Base-by-base conservation (phyloP, 345 rosid genomes). In the Euphorbia peplus region DNA sequence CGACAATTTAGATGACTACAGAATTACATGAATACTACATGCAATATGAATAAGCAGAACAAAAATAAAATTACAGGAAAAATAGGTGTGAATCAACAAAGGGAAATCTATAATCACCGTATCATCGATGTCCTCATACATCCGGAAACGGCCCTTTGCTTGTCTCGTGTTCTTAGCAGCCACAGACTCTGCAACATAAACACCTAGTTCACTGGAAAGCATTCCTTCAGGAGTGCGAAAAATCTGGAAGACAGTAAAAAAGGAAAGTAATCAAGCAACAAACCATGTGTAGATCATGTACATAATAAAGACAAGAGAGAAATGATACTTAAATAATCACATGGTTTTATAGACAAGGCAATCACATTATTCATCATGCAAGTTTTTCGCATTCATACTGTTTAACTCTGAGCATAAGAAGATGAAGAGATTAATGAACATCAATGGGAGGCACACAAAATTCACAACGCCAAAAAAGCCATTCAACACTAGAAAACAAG, bases 181-280 rank as follows among this genome's bases (percentile, higher is more conserved):
- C 76, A 86, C 75, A 64, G 91, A 75, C 66, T 91, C 92, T 48
- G 97, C 87, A 79, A 95, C 83, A 84, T 91, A 95, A 55, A 95
- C 78, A 70, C 96, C 97, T 83, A 72, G 88, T 79, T 95, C 99
- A 72, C 77, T 88, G 50, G 89, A 88, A 68, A 95, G 96, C 79
- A 84, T 84, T 72, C 97, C 97, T 73, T 88, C 99, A 67, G 99
- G 96, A 48, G 97, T 91, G 58, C 58, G 82, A 66, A 89, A 95
- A 75, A 95, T 85, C 97, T 95, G 80, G 63, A 67, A 72, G 52
- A 79, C 32, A 73, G 55, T 6, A 15, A 67, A 30, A 37, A 44
- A 54, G 51, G 44, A 15, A 63, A 4, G 18, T n/a, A 37, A 63
- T 24, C 29, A 22, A 22, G 25, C 35, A 60, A 64, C 16, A 58